Percentiles rank a stretch among this genome's conserved stretches.
Conservation (phyloP, 331 rosid genomes). For the Rosa hybrid region DNA sequence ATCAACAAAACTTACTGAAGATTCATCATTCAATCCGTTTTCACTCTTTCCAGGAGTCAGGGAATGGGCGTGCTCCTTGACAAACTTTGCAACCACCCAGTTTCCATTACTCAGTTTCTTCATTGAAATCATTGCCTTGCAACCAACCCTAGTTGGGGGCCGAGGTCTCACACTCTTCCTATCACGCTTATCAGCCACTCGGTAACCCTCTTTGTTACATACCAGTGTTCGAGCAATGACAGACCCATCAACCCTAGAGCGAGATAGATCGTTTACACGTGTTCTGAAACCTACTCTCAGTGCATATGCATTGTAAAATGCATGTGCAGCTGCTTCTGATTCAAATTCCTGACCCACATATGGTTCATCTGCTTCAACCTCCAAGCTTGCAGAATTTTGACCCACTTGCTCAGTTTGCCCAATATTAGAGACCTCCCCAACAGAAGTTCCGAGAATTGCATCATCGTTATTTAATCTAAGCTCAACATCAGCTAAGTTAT, state of each 20-base stretch:
- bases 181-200: constrained; percentile 30
- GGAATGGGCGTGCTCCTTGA: constrained; percentile 39
- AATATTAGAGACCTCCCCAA: constrained; percentile 8
- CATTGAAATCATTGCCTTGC: constrained; percentile 36
- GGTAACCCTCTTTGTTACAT: constrained; percentile 46
- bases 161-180: constrained; percentile 27
- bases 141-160: constrained; percentile 34
- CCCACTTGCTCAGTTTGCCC: constrained; percentile 18
- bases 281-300: constrained; percentile 37
- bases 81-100: constrained; percentile 39
- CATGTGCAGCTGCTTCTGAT: constrained; percentile 64
- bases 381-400: constrained; percentile 1
- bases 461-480: constrained; percentile 24
- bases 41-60: constrained; percentile 21
- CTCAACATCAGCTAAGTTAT: constrained; percentile 22
- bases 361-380: constrained; percentile 31
- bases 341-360: constrained; percentile 74
- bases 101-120: constrained; percentile 32
- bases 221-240: constrained; percentile 32
- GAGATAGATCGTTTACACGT: constrained; percentile 30
- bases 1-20: constrained; percentile 16
- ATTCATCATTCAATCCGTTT: constrained; percentile 8
- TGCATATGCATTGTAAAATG: constrained; percentile 72
- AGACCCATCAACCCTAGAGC: constrained; percentile 34
- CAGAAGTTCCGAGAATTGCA: constrained; percentile 9